A percentile compares a stretch with the other conserved stretches of the same genome.
Evolutionary conservation across 2,329 filamentous ascomycete species (phyloP).

Genomic region (Aureobasidium subglaciale): DNA sequence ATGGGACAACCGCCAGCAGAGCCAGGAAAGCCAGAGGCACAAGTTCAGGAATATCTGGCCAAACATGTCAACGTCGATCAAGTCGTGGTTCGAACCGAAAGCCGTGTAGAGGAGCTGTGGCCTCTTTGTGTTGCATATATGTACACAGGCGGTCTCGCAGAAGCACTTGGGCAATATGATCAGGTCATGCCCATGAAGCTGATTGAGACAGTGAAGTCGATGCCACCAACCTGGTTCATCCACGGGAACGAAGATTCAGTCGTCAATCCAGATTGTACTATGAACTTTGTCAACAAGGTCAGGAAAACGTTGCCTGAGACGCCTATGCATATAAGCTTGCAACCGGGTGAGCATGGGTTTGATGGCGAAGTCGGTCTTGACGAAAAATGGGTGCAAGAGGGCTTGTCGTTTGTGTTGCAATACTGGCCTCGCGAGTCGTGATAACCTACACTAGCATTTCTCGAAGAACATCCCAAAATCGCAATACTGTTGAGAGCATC

Average conservation of each 20-base stretch:
- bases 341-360: neutral
- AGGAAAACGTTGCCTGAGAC: neutral
- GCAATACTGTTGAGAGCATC: too few species aligned
- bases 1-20: too few species aligned
- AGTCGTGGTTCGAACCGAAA: neutral
- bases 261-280: neutral
- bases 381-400: neutral
- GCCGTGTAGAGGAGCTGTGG: neutral
- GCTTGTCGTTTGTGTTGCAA: neutral
- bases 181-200: neutral
- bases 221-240: neutral
- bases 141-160: neutral
- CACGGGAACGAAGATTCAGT: neutral
- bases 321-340: neutral
- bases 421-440: neutral
- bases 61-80: neutral
- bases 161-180: neutral
- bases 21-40: too few species aligned
- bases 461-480: too few species aligned
- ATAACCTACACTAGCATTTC: too few species aligned
- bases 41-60: too few species aligned
- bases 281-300: neutral
- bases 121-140: neutral
- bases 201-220: neutral
- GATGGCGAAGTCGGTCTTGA: neutral